Evolutionary conservation across 2,329 filamentous ascomycete genomes (phyloP).

Genomic region (Gaeumannomyces sp.): DNA sequence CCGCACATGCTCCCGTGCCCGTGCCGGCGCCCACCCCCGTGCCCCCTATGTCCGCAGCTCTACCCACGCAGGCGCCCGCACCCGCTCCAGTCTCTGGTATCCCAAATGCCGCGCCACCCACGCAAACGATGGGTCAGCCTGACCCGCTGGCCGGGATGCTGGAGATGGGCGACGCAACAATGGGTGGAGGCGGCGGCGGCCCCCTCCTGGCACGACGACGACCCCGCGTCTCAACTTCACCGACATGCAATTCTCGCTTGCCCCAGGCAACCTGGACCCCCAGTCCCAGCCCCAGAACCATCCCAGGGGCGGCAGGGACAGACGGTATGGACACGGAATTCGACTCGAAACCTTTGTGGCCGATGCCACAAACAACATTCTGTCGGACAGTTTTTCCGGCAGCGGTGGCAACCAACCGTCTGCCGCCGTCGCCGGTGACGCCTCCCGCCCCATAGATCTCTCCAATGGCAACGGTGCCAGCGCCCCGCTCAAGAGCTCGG

Average conservation of each 20-base stretch:
- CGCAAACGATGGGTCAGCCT: constrained; percentile 8
- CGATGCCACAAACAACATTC: constrained; percentile 21
- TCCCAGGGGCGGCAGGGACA: neutral
- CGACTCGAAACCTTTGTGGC: constrained; percentile 38
- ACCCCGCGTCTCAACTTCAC: constrained; percentile 44
- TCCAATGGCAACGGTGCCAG: constrained; percentile 1
- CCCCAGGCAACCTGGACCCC: constrained; percentile 27
- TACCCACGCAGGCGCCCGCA: neutral
- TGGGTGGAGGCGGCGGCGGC: constrained; percentile 10
- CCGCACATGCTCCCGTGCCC: neutral
- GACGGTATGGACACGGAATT: constrained; percentile 31
- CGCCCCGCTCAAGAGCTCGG: neutral
- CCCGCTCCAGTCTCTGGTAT: too few species aligned
- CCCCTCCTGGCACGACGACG: constrained; percentile 12
- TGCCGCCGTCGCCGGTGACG: neutral
- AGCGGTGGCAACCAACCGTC: neutral
- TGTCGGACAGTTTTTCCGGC: constrained; percentile 14
- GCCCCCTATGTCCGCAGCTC: neutral
- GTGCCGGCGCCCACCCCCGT: neutral
- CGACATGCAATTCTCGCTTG: constrained; percentile 50
- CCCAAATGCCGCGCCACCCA: neutral
- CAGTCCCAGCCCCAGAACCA: constrained; percentile 13
- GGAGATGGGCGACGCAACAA: constrained; percentile 9
- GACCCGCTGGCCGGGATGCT: constrained; percentile 15
- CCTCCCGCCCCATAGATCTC: constrained; percentile 1